A percentile compares a stretch with the other conserved stretches of the same genome.
These are phyloP conservation scores for Suhomyces bokatorum DNA, from an alignment of 1,139 yeast species.

Conservation along the genomic window DNA sequence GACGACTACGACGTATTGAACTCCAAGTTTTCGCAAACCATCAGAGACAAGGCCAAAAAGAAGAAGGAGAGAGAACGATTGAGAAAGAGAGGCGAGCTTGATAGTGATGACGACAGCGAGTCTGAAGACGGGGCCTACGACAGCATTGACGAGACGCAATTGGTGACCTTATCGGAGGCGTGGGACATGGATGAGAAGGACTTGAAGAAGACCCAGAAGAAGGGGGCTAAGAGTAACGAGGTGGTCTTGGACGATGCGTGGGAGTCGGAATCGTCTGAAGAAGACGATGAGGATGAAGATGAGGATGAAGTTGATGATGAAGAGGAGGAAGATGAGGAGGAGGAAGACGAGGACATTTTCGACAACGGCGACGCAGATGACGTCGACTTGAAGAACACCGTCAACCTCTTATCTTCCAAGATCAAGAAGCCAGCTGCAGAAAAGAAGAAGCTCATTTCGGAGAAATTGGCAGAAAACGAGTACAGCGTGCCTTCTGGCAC, in stretches of 20 bases:
- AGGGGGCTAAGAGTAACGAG: slow-evolving; percentile 25
- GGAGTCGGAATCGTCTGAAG: slow-evolving; percentile 25
- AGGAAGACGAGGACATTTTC: slow-evolving; percentile 21
- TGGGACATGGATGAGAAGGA: slow-evolving; percentile 82
- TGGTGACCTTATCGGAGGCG: slow-evolving; percentile 76
- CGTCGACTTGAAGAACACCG: slow-evolving; percentile 38
- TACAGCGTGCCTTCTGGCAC: slow-evolving; percentile 63
- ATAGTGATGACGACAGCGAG: slow-evolving; percentile 18
- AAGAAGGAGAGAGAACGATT: slow-evolving; percentile 29
- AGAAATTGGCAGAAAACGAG: slow-evolving; percentile 69
- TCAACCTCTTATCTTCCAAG: slow-evolving; percentile 30
- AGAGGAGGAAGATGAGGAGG: slow-evolving; percentile 19
- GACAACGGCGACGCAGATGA: slow-evolving; percentile 26
- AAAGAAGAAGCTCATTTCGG: slow-evolving; percentile 46
- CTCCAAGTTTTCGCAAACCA: slow-evolving; percentile 66
- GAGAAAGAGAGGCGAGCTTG: slow-evolving; percentile 18
- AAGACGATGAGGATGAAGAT: slow-evolving; percentile 10
- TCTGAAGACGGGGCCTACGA: slow-evolving; percentile 45
- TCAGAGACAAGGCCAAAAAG: slow-evolving; percentile 55
- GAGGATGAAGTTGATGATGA: slow-evolving; percentile 17
- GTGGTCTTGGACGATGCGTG: slow-evolving; percentile 46
- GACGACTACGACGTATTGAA: slow-evolving; percentile 70
- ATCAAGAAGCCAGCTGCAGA: slow-evolving; percentile 36
- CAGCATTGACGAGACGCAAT: slow-evolving; percentile 69
- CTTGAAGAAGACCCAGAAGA: slow-evolving; percentile 24